phyloP scores from a whole-genome alignment of 768 basidiomycete genomes.

The Pleurotus platypus region DNA sequence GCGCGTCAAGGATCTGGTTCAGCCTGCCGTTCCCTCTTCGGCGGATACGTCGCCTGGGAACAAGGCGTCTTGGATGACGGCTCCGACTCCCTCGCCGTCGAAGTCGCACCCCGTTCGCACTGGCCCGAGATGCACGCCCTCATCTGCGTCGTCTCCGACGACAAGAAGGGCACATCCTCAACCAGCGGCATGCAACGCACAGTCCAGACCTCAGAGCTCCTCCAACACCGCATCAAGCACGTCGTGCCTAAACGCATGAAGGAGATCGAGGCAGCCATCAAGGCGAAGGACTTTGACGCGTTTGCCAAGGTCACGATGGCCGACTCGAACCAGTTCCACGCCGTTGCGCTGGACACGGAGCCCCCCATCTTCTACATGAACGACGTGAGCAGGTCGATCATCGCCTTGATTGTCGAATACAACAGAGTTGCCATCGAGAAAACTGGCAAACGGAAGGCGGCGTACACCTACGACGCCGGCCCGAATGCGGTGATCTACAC shows the following conservation, averaged over 20 bases:
- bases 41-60: conserved; percentile 97
- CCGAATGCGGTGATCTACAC: conserved; percentile 99
- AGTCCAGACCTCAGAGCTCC: conserved; percentile 84
- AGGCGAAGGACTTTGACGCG: conserved; percentile 72
- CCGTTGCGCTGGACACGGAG: conserved; percentile 92
- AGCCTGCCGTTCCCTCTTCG: conserved; percentile 95
- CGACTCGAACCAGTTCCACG: conserved; percentile 99
- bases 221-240: conserved; percentile 82
- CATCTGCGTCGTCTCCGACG: conserved; percentile 94
- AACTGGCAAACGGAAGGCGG: conserved; percentile 68
- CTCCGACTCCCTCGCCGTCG: conserved; percentile 80
- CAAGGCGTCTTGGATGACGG: conserved; percentile 67
- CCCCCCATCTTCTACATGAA: conserved; percentile 99
- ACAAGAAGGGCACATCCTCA: conserved; percentile 93
- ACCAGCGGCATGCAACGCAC: conserved; percentile 98
- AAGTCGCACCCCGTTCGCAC: conserved; percentile 80
- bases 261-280: conserved; percentile 78
- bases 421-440: conserved; percentile 71
- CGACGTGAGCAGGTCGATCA: conserved; percentile 93
- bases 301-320: conserved; percentile 95
- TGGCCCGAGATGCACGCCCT: conserved; percentile 97
- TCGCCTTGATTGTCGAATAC: conserved; percentile 86
- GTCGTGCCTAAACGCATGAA: conserved; percentile 90
- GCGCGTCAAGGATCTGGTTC: conserved; percentile 98
- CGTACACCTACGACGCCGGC: conserved; percentile 99